These are phyloP conservation scores for Tephrocybe sp. DNA, from an alignment of 768 basidiomycete genomes.

Conservation along the genomic window DNA sequence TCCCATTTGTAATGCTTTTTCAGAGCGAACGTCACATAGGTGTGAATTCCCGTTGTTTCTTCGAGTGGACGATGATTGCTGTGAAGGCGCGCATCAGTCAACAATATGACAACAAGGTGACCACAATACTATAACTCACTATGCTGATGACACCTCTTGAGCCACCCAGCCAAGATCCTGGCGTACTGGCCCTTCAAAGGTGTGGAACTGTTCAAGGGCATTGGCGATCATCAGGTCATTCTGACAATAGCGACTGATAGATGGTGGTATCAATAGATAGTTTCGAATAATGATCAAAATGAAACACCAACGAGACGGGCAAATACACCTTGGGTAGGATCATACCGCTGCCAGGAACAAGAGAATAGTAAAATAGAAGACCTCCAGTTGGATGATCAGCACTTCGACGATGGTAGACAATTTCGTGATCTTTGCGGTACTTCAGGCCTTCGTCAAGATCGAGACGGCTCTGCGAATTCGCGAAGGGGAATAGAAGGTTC, in stretches of 20 bases:
- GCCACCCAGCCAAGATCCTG: constrained; percentile 26
- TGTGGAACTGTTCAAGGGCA: constrained; percentile 26
- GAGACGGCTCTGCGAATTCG: constrained; percentile 18
- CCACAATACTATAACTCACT: constrained; percentile 20
- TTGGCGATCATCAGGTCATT: constrained; percentile 23
- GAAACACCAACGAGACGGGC: constrained; percentile 25
- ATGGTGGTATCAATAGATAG: neutral
- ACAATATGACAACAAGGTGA: neutral
- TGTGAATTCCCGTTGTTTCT: too few relatives aligned
- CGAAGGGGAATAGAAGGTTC: constrained; percentile 27
- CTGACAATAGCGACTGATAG: constrained; percentile 26
- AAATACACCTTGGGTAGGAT: too few relatives aligned
- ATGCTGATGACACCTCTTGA: constrained; percentile 22
- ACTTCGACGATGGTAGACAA: too few relatives aligned
- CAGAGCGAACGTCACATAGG: too few relatives aligned
- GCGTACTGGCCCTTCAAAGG: constrained; percentile 12
- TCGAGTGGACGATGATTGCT: constrained; percentile 25
- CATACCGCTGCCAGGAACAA: too few relatives aligned
- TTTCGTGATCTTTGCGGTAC: constrained; percentile 1
- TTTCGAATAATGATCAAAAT: neutral
- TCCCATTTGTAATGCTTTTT: too few relatives aligned
- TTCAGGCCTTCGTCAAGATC: constrained; percentile 18
- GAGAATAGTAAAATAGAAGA: too few relatives aligned
- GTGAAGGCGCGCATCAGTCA: neutral
- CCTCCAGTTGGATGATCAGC: too few relatives aligned